Evolutionary conservation across 2,329 filamentous ascomycete genomes (phyloP).

Genomic region (Fusarium subtropicale): DNA sequence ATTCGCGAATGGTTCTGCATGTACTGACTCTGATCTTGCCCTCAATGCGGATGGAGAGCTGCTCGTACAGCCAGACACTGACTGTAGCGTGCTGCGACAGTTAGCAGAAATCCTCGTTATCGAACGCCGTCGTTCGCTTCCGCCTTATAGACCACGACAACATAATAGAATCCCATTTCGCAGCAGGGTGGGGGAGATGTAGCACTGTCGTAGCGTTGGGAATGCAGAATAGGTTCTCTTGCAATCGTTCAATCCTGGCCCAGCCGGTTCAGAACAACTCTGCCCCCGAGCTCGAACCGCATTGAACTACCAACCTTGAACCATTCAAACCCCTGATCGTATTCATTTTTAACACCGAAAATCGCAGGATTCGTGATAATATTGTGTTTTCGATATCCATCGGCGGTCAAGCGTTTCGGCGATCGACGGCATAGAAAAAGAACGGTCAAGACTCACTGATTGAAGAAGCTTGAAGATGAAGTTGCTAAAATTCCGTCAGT

Average conservation of each 20-base stretch:
- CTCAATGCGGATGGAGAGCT: conserved; percentile 92
- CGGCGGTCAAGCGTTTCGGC: conserved; percentile 24
- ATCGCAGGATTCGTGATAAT: conserved; percentile 1
- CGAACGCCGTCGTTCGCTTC: neutral
- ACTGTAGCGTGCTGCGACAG: conserved; percentile 77
- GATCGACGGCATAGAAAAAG: neutral
- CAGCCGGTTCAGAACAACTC: neutral
- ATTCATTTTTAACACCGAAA: neutral
- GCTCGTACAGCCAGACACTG: conserved; percentile 97
- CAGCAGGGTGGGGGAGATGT: neutral
- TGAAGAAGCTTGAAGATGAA: conserved; percentile 81
- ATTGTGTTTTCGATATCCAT: conserved; percentile 32
- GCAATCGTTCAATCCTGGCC: neutral
- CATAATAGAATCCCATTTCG: neutral
- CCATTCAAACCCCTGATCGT: neutral
- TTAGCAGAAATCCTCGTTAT: conserved; percentile 35
- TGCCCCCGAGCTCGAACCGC: neutral
- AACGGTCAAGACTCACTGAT: conserved; percentile 52
- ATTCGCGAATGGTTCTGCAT: neutral
- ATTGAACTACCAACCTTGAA: neutral
- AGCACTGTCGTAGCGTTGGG: neutral
- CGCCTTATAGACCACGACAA: neutral
- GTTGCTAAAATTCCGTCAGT: conserved; percentile 54
- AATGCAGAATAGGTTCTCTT: neutral
- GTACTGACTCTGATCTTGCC: conserved; percentile 89